A percentile compares a stretch with the other conserved stretches of the same genome.
Evolutionary conservation across 192 early-diverging fungal species (phyloP).

Genomic region (Coemansia sp.): DNA sequence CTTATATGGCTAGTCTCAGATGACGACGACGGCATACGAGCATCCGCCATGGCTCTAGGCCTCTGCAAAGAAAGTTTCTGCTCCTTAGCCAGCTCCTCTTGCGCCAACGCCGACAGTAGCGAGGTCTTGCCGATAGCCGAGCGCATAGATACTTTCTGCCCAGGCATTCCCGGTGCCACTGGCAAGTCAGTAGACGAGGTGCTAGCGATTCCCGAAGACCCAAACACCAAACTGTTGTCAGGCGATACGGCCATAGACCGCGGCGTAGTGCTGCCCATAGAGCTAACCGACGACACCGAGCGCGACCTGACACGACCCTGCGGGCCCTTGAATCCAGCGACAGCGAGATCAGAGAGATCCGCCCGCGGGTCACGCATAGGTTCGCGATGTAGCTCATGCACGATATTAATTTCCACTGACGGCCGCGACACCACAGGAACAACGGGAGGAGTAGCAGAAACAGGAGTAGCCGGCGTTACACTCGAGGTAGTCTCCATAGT

Average conservation of each 20-base stretch:
- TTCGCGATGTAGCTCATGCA: conserved; percentile 31
- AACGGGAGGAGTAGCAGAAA: background rate
- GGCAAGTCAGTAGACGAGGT: background rate
- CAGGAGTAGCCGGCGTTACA: background rate
- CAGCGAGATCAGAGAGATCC: conserved; percentile 35
- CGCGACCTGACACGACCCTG: conserved; percentile 13
- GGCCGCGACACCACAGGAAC: conserved; percentile 11
- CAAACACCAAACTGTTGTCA: conserved; percentile 13
- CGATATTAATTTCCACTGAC: conserved; percentile 35
- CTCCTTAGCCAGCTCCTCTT: conserved; percentile 17
- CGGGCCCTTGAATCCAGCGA: background rate
- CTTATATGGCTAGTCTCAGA: conserved; percentile 13
- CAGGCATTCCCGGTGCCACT: background rate
- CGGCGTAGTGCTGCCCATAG: conserved; percentile 16
- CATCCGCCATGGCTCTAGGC: background rate
- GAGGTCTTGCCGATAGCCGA: conserved; percentile 30
- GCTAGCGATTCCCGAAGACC: background rate
- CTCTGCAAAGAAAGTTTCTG: conserved; percentile 9
- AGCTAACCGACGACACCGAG: conserved; percentile 24
- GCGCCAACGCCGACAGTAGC: conserved; percentile 25
- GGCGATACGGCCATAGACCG: conserved; percentile 25
- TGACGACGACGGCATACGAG: conserved; percentile 1
- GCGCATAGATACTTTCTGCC: background rate
- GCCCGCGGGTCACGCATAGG: conserved; percentile 43
- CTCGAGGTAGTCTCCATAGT: background rate